phyloP scores from a whole-genome alignment of 768 basidiomycete species.

The Psilocybe cyanescens region DNA sequence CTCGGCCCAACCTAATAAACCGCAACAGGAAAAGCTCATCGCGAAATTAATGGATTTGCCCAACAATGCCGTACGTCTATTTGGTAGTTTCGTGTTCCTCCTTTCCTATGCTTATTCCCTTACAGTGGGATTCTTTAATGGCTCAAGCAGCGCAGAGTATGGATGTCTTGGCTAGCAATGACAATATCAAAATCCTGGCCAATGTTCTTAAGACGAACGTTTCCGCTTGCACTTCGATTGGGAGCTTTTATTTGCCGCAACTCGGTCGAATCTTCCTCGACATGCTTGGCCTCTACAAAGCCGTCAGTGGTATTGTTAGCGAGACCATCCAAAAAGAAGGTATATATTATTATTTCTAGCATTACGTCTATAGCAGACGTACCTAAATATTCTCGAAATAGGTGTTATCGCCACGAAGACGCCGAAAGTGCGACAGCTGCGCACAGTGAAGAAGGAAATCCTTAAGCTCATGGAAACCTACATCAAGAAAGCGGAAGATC shows the following conservation, averaged over 20 bases:
- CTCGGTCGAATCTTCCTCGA: conserved; percentile 95
- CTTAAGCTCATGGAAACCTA: conserved; percentile 97
- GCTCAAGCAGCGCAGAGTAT: conserved; percentile 90
- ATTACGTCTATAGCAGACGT: conserved; percentile 9
- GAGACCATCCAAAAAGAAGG: conserved; percentile 89
- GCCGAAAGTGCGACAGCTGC: conserved; percentile 90
- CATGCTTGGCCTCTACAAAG: conserved; percentile 97
- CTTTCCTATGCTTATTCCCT: conserved; percentile 7
- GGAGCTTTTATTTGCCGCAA: conserved; percentile 97
- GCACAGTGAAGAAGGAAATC: conserved; percentile 99
- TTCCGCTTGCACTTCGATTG: conserved; percentile 95
- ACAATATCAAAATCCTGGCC: conserved; percentile 95
- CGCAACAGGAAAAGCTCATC: conserved; percentile 94
- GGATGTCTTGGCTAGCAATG: conserved; percentile 87
- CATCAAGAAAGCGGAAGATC: conserved; percentile 95
- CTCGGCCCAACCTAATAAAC: conserved; percentile 97
- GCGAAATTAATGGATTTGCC: conserved; percentile 96
- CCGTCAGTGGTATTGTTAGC: conserved; percentile 95
- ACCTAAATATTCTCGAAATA: conserved; percentile 30
- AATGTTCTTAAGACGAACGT: conserved; percentile 99
- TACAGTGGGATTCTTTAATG: conserved; percentile 97
- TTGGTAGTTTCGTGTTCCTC: background rate
- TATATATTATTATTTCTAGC: conserved; percentile 24
- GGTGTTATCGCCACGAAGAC: conserved; percentile 94
- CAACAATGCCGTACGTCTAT: conserved; percentile 82